phyloP scores from a whole-genome alignment of 495 filamentous ascomycete genomes.

The Lichenothelia convexa region DNA sequence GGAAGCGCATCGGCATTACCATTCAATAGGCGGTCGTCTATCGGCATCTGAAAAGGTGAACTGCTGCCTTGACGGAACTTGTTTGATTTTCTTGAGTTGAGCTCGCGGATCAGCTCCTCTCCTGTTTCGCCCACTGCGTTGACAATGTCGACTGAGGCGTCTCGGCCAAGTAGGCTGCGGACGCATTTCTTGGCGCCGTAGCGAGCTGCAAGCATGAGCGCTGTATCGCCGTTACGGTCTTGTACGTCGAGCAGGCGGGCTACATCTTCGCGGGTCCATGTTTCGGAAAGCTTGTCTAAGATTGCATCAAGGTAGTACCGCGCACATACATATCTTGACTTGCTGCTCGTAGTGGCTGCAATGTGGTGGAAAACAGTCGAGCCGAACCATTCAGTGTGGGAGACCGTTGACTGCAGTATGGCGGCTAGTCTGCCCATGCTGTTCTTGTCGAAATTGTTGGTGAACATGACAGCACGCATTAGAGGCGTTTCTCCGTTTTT shows the following conservation, averaged over 20 bases:
- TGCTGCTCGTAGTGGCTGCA: conserved; percentile 59
- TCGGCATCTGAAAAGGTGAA: conserved; percentile 33
- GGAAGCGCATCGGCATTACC: too few relatives aligned
- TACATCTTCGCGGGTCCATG: conserved; percentile 45
- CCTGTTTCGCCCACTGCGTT: conserved; percentile 67
- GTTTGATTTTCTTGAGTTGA: conserved; percentile 30
- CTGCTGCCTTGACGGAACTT: conserved; percentile 35
- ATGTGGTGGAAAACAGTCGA: conserved; percentile 88
- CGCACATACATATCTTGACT: conserved; percentile 63
- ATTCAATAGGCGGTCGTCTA: too few relatives aligned
- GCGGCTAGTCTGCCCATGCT: conserved; percentile 69
- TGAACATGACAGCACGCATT: conserved; percentile 87
- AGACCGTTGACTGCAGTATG: conserved; percentile 58
- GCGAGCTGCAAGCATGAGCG: conserved; percentile 70
- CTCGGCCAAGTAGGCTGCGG: conserved; percentile 47
- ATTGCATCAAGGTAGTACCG: conserved; percentile 84
- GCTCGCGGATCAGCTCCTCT: conserved; percentile 41
- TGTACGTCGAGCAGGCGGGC: conserved; percentile 50
- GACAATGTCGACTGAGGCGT: conserved; percentile 56
- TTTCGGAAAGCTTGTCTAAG: conserved; percentile 63
- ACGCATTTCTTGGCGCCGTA: conserved; percentile 59
- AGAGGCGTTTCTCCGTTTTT: conserved; percentile 79
- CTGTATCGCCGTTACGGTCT: conserved; percentile 74
- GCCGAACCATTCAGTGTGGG: conserved; percentile 52
- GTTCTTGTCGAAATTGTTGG: conserved; percentile 82